Conservation (phyloP, 2,329 filamentous ascomycete species). For the Beauveria varroae region DNA sequence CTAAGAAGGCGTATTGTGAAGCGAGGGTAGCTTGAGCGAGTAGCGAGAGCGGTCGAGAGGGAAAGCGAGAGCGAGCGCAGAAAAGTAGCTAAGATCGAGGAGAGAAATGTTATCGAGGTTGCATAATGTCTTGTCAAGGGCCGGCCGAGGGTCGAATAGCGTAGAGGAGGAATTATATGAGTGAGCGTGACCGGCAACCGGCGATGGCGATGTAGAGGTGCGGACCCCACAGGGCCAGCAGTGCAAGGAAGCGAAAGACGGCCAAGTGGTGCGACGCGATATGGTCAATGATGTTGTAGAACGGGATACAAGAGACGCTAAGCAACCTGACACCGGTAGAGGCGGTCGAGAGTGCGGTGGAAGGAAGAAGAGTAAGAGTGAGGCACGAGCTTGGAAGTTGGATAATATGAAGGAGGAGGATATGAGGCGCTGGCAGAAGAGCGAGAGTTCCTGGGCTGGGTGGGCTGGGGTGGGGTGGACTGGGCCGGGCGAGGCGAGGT, state of each 20-base stretch:
- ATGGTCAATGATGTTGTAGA: conserved; percentile 6
- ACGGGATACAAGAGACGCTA: background rate
- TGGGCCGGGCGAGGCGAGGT: background rate
- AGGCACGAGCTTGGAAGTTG: conserved; percentile 6
- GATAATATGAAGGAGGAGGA: background rate
- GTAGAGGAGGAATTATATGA: background rate
- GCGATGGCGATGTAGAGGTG: conserved; percentile 6
- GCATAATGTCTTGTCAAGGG: conserved; percentile 3
- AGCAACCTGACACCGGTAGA: background rate
- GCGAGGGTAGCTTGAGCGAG: background rate
- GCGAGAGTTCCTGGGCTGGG: background rate
- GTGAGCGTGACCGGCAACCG: conserved; percentile 5
- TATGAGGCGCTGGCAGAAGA: background rate
- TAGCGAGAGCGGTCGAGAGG: background rate
- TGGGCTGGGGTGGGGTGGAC: background rate
- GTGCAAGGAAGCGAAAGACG: conserved; percentile 5
- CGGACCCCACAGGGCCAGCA: conserved; percentile 14
- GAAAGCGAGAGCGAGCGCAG: background rate
- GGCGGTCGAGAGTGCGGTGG: background rate
- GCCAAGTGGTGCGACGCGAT: background rate
- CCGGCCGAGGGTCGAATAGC: conserved; percentile 6
- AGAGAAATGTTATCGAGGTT: background rate
- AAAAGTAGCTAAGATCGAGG: background rate
- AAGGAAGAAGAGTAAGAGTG: background rate
- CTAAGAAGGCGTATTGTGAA: background rate